phyloP scores from a whole-genome alignment of 1,139 yeast genomes.

The Suhomyces bolitotheri region DNA sequence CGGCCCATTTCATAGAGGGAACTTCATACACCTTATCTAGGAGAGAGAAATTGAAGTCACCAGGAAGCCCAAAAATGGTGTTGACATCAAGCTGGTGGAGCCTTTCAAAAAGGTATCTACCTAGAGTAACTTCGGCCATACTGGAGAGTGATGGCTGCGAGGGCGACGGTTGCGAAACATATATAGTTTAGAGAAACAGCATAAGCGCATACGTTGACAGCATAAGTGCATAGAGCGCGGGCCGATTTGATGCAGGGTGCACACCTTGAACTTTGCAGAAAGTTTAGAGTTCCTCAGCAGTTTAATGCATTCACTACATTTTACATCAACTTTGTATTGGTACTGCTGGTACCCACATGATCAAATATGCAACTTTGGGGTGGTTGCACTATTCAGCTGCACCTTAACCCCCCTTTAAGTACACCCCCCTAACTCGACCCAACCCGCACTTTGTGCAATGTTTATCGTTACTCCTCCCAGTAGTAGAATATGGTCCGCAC shows the following conservation, averaged over 20 bases:
- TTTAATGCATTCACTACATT: too few species aligned
- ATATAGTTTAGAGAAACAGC: not conserved
- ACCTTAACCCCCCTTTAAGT: too few species aligned
- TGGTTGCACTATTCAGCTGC: too few species aligned
- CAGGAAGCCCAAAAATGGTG: conserved; percentile 78
- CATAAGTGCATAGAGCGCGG: conserved; percentile 1
- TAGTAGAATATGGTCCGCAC: conserved; percentile 5
- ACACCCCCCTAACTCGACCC: not conserved
- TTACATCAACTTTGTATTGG: too few species aligned
- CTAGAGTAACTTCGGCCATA: conserved; percentile 45
- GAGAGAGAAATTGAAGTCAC: conserved; percentile 71
- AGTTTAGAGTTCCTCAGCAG: too few species aligned
- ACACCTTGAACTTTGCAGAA: too few species aligned
- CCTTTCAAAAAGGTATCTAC: conserved; percentile 64
- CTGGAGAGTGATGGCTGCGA: not conserved
- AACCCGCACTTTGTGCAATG: conserved; percentile 3
- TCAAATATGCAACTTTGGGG: too few species aligned
- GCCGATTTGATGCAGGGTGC: too few species aligned
- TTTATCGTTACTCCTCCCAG: not conserved
- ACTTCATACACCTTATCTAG: conserved; percentile 67
- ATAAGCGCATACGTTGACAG: conserved; percentile 4
- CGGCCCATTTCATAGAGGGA: conserved; percentile 56
- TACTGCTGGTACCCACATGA: too few species aligned
- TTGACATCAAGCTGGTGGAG: conserved; percentile 58
- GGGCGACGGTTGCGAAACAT: conserved; percentile 3